Percentiles rank a stretch among this genome's conserved stretches.
Conservation (phyloP, 2,329 filamentous ascomycete genomes). For the Pseudomassariella vexata region DNA sequence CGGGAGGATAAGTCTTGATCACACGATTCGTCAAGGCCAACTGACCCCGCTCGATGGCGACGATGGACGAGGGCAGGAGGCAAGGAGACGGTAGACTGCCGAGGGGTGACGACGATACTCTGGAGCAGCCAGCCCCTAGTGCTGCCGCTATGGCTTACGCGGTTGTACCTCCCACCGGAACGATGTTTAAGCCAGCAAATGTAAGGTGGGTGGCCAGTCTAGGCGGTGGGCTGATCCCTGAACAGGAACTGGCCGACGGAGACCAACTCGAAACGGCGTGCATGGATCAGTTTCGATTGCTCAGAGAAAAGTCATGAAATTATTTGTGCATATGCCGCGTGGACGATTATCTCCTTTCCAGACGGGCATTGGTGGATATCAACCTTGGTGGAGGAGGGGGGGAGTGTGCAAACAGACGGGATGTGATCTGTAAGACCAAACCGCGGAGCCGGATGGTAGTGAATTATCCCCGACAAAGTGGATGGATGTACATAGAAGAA, state of each 20-base stretch:
- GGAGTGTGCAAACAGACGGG: slow-evolving; percentile 15
- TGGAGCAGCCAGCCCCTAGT: slow-evolving; percentile 5
- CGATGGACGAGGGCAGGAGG: slow-evolving; percentile 24
- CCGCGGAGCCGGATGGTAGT: too few species aligned
- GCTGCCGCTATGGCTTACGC: slow-evolving; percentile 6
- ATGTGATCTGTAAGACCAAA: too few species aligned
- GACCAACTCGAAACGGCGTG: not conserved
- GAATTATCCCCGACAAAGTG: too few species aligned
- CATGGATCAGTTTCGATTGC: slow-evolving; percentile 6
- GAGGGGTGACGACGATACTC: slow-evolving; percentile 8
- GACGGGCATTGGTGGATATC: slow-evolving; percentile 25
- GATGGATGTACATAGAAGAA: too few species aligned
- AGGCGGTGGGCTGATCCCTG: slow-evolving; percentile 6
- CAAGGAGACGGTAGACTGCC: slow-evolving; percentile 9
- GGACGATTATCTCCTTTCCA: slow-evolving; percentile 25
- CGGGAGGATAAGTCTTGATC: slow-evolving; percentile 16
- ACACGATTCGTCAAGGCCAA: slow-evolving; percentile 24
- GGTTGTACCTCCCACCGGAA: slow-evolving; percentile 5
- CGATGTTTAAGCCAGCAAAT: slow-evolving; percentile 6
- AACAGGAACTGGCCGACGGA: slow-evolving; percentile 3
- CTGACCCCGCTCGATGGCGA: slow-evolving; percentile 30
- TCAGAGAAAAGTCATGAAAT: slow-evolving; percentile 12
- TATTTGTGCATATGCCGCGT: slow-evolving; percentile 33
- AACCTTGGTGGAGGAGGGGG: slow-evolving; percentile 18
- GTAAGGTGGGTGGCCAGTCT: slow-evolving; percentile 6